phyloP scores from a whole-genome alignment of 306 rosid species.

The Prunus campanulata region DNA sequence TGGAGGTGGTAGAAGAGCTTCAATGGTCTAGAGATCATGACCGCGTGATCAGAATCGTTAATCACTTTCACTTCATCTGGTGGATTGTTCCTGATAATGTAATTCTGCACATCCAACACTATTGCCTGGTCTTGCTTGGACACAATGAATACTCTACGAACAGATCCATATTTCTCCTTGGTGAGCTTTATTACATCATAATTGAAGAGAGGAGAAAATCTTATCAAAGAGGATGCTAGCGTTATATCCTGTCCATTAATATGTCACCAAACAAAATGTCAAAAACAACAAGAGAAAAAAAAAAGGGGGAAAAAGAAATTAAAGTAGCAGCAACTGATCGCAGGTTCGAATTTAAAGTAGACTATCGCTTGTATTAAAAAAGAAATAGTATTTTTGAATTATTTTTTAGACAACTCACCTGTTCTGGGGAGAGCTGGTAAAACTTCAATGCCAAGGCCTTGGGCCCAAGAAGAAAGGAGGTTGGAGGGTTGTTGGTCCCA shows the following conservation, averaged over 20 bases:
- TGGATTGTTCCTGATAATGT: slow-evolving; percentile 37
- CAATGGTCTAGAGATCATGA: slow-evolving; percentile 43
- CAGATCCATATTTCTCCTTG: slow-evolving; percentile 30
- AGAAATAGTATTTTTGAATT: not conserved
- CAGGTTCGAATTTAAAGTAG: no score
- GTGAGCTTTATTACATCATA: slow-evolving; percentile 21
- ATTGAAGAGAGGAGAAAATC: not conserved
- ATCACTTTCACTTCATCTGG: slow-evolving; percentile 28
- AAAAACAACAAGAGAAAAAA: slow-evolving; percentile 11
- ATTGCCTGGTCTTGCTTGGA: slow-evolving; percentile 26
- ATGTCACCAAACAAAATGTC: slow-evolving; percentile 11
- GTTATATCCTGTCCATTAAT: no score
- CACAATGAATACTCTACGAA: slow-evolving; percentile 30
- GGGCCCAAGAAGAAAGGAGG: slow-evolving; percentile 21
- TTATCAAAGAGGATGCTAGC: no score
- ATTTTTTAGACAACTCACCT: not conserved
- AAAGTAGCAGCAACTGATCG: no score
- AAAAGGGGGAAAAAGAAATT: no score
- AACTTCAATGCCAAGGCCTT: no score
- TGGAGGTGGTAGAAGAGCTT: slow-evolving; percentile 29
- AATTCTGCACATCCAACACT: slow-evolving; percentile 25
- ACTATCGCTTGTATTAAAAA: not conserved
- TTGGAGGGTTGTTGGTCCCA: slow-evolving; percentile 31
- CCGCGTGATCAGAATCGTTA: slow-evolving; percentile 40
- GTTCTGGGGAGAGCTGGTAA: slow-evolving; percentile 8